phyloP scores from a whole-genome alignment of 2,329 filamentous ascomycete genomes.

The Clonostachys byssicola region DNA sequence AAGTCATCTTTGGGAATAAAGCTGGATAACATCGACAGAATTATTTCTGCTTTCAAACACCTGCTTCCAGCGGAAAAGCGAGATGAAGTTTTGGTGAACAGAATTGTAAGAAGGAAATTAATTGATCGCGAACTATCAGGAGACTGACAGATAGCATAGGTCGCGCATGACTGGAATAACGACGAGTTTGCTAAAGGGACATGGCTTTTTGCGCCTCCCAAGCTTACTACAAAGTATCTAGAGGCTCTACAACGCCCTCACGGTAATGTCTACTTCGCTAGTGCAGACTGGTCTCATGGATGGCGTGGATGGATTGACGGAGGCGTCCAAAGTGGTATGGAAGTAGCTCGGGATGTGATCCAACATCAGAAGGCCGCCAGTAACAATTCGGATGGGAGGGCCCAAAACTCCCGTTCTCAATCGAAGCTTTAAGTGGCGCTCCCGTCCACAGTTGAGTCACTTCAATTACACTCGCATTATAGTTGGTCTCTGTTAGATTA shows the following conservation, averaged over 20 bases:
- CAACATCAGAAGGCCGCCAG: not conserved
- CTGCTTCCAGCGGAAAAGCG: not conserved
- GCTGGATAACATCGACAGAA: not conserved
- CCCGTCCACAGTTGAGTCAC: no score
- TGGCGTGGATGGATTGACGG: slow-evolving; percentile 20
- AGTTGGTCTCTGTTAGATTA: no score
- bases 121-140: not conserved
- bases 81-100: not conserved
- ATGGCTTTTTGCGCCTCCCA: slow-evolving; percentile 7
- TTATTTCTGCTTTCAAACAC: not conserved
- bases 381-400: no score
- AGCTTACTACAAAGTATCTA: slow-evolving; percentile 13
- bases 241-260: slow-evolving; percentile 13
- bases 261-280: slow-evolving; percentile 15
- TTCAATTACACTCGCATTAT: no score
- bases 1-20: not conserved
- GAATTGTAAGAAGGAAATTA: not conserved
- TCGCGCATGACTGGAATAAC: slow-evolving; percentile 14
- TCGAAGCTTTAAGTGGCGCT: no score
- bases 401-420: no score
- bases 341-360: not conserved
- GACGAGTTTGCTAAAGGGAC: slow-evolving; percentile 14
- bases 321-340: slow-evolving; percentile 10
- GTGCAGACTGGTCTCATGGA: slow-evolving; percentile 16
- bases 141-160: not conserved